Evolutionary conservation across 306 rosid genomes (phyloP), one percentile per base, ranked within the genome.

Genomic region (Fragaria iinumae): DNA sequence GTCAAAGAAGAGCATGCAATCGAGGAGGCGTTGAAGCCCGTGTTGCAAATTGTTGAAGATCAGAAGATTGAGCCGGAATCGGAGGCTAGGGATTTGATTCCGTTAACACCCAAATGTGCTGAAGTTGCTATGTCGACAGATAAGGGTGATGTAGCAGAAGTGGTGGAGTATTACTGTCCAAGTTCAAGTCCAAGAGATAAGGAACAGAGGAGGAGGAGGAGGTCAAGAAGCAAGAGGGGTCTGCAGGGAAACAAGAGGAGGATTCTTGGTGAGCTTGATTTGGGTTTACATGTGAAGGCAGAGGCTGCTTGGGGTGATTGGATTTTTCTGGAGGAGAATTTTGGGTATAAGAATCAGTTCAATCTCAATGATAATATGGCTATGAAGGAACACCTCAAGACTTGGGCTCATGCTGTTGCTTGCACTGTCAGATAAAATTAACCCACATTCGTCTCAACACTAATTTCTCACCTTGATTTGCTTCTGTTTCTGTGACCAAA

Each of bases 331-430:
- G 70, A 43, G 67, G 74, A 73, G 69, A 56, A 27, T 49, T 66
- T 74, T 36, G 48, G 17, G 71, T 23, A 3, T 76, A 14, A 8
- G 52, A 45, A 66, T 65, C 50, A 72, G 76, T 29, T 87, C 16
- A 77, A 80, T n/a, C 29, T 87, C 12, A 77, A 80, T 17, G 93
- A 90, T 70, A 84, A 78, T 29, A 81, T 56, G 32, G 91, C 93
- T 11, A 92, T 92, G 96, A 92, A 92, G 73, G 78, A 86, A 71
- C 91, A 88, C 77, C 89, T 92, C 72, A 92, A 76, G 88, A 78
- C 87, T 29, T 88, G 97, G 97, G 97, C 96, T 73, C 75, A 77
- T 75, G 93, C 91, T 18, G 91, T 92, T 73, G 96, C 93, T 29
- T 87, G 85, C 79, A 69, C 76, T 81, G 85, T 92, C 80, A 87